Evolutionary conservation across 345 rosid genomes (phyloP), one percentile per base, ranked within the genome.

Genomic region (Melastoma malabathricum): DNA sequence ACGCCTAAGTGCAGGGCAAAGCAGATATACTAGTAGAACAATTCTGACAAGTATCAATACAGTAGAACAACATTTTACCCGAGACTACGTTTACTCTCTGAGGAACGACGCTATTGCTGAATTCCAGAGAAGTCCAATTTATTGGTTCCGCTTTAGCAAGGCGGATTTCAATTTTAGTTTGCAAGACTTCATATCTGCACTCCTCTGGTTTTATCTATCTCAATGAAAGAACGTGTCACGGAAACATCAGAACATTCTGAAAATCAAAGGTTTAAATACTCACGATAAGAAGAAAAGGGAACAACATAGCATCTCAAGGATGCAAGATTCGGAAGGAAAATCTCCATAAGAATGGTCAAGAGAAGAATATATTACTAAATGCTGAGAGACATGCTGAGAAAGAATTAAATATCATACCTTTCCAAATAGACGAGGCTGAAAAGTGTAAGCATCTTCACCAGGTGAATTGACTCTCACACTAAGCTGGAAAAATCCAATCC

Each of bases 121-220:
- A 87, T 68, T 85, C 97, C 18, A 93, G 99, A 60, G 97, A 63
- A 7, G 75, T 58, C 99, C 99, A 93, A 3, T 75, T 81, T 50
- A 81, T 58, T 18, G 64, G 55, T 61, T 81, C 97, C 18, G 85
- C 86, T 76, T 93, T 93, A 44, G 80, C 78, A 31, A 93, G 86
- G 49, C 76, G 77, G 59, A 88, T 76, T 79, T 93, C 99, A 27
- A 88, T 49, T 67, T 84, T 93, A 55, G 95, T 93, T 4, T 92
- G 59, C 73, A 88, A 56, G 54, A 93, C 84, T 6, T 57, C 55
- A 43, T 64, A 76, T 67, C 73, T 79, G 74, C 99, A 85, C 55
- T 79, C 76, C 12, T 59, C 76, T 5, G 94, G 87, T 69, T 81
- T 56, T 48, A 93, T 83, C 99, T 88, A 76, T 55, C 68, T 41